Evolutionary conservation across 73 alveolate genomes (phyloP).

Genomic region (Paramecium sonneborni): DNA sequence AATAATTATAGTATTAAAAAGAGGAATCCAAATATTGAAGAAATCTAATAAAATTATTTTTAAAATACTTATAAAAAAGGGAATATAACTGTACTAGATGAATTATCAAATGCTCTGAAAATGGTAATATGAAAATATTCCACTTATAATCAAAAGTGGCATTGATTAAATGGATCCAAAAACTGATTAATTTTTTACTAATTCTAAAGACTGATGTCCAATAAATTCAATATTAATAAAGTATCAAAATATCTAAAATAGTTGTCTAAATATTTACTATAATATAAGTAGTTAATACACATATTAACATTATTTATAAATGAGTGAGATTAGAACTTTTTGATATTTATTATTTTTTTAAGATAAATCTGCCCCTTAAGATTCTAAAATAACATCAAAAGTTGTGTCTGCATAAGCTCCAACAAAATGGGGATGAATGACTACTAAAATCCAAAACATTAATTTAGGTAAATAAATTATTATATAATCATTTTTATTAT

Average conservation of each 20-base stretch:
- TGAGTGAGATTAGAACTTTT: not conserved
- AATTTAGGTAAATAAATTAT: not conserved
- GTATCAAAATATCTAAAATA: constrained; percentile 33
- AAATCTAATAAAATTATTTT: not conserved
- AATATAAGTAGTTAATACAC: constrained; percentile 40
- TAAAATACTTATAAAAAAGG: constrained; percentile 28
- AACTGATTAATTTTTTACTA: not conserved
- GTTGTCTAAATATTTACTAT: not conserved
- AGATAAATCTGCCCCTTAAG: not conserved
- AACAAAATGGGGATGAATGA: constrained; percentile 10
- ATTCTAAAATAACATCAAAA: constrained; percentile 24
- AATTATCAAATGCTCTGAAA: constrained; percentile 47
- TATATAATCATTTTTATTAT: not conserved
- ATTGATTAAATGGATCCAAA: not conserved
- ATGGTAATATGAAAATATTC: constrained; percentile 40
- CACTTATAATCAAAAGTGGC: constrained; percentile 6
- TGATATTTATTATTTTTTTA: not conserved
- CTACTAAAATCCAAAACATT: constrained; percentile 52
- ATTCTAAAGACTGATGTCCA: not conserved
- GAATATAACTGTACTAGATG: constrained; percentile 43
- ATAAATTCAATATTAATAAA: not conserved
- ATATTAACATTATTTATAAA: constrained; percentile 36
- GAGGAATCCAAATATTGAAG: constrained; percentile 31
- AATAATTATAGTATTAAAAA: not conserved
- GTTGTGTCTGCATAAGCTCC: constrained; percentile 47